A percentile compares a stretch with the other conserved stretches of the same genome.
phyloP scores from a whole-genome alignment of 192 early-diverging fungal species.

The Coemansia sp. region DNA sequence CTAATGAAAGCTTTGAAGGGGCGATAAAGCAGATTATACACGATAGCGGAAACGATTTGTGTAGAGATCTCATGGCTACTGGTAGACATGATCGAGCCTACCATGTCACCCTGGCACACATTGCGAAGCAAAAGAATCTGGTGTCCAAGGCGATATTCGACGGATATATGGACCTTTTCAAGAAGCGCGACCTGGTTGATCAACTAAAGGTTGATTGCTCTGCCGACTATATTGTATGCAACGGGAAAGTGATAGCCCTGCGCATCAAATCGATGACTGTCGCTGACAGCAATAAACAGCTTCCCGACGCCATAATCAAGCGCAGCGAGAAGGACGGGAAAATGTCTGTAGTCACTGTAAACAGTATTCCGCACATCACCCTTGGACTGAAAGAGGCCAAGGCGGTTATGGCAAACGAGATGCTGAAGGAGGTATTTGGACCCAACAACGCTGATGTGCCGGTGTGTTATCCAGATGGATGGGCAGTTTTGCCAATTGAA shows the following conservation, averaged over 20 bases:
- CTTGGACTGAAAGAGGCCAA: slow-evolving; percentile 27
- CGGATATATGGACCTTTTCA: slow-evolving; percentile 18
- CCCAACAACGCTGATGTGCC: slow-evolving; percentile 24
- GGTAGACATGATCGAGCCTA: slow-evolving; percentile 12
- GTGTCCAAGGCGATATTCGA: slow-evolving; percentile 29
- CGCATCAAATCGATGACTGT: slow-evolving; percentile 25
- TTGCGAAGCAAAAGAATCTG: slow-evolving; percentile 10
- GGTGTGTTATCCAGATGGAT: slow-evolving; percentile 22
- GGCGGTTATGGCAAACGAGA: slow-evolving; percentile 33
- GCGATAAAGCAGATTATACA: slow-evolving; percentile 23
- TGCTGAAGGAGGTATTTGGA: slow-evolving; percentile 46
- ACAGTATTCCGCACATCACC: slow-evolving; percentile 47
- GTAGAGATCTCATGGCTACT: slow-evolving; percentile 8
- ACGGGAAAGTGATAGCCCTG: slow-evolving; percentile 42
- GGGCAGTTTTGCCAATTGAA: slow-evolving; percentile 36
- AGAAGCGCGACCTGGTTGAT: background rate
- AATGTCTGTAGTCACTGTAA: slow-evolving; percentile 9
- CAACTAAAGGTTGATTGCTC: slow-evolving; percentile 16
- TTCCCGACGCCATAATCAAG: slow-evolving; percentile 14
- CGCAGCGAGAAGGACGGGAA: background rate
- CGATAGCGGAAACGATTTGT: slow-evolving; percentile 8
- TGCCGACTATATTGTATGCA: slow-evolving; percentile 57
- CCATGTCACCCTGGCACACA: slow-evolving; percentile 60
- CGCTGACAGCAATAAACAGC: background rate
- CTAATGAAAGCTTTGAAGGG: slow-evolving; percentile 15